A percentile compares a stretch with the other conserved stretches of the same genome.
Conservation (phyloP, 2,329 filamentous ascomycete genomes). For the Paecilomyces formosus region DNA sequence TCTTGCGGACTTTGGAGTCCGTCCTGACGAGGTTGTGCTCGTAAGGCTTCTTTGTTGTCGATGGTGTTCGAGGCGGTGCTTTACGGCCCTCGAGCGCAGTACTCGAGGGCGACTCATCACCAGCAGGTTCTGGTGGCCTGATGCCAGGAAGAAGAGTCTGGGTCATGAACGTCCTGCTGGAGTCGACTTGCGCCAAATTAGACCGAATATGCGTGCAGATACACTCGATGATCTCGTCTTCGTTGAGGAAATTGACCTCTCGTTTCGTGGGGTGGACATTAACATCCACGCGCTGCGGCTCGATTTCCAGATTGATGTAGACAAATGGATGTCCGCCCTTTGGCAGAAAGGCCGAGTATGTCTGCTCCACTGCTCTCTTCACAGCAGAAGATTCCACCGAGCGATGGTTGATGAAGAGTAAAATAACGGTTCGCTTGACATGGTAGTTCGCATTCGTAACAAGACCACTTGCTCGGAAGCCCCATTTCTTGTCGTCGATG, state of each 20-base stretch:
- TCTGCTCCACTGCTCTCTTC: slow-evolving; percentile 85
- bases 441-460: slow-evolving; percentile 92
- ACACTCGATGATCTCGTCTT: slow-evolving; percentile 86
- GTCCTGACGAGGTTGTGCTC: slow-evolving; percentile 88
- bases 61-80: slow-evolving; percentile 29
- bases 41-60: slow-evolving; percentile 50
- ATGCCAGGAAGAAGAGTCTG: slow-evolving; percentile 76
- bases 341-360: slow-evolving; percentile 77
- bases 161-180: slow-evolving; percentile 87
- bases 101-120: slow-evolving; percentile 8
- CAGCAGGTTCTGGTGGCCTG: slow-evolving; percentile 38
- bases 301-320: slow-evolving; percentile 87
- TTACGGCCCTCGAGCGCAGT: slow-evolving; percentile 21
- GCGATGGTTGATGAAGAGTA: slow-evolving; percentile 95
- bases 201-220: slow-evolving; percentile 74
- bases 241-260: slow-evolving; percentile 94
- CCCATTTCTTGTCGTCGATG: slow-evolving; percentile 66
- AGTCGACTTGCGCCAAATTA: slow-evolving; percentile 79
- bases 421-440: slow-evolving; percentile 76
- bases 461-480: slow-evolving; percentile 73
- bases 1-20: slow-evolving; percentile 82
- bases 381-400: slow-evolving; percentile 84
- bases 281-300: slow-evolving; percentile 86
- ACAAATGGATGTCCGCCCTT: slow-evolving; percentile 92
- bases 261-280: slow-evolving; percentile 96